Evolutionary conservation across 768 basidiomycete species (phyloP).

Genomic region (Suillus hirtellus): DNA sequence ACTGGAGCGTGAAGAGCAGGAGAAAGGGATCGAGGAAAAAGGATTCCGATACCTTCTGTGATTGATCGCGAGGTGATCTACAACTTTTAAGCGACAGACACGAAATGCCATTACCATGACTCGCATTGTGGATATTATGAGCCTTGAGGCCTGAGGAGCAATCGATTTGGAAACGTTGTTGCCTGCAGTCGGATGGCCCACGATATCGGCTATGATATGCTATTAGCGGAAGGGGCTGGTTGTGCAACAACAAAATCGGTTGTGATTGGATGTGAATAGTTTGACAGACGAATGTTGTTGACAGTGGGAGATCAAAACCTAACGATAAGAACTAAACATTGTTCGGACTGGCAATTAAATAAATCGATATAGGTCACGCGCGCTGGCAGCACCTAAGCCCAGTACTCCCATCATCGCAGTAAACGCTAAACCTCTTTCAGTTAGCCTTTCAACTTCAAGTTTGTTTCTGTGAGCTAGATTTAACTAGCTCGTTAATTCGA

Average conservation of each 20-base stretch:
- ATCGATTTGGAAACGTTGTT: slow-evolving; percentile 6
- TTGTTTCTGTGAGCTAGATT: not conserved
- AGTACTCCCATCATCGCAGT: slow-evolving; percentile 1
- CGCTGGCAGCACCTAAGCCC: slow-evolving; percentile 1
- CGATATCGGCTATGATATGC: not conserved
- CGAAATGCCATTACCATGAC: slow-evolving; percentile 1
- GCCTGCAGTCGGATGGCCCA: not conserved
- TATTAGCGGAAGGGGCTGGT: not conserved
- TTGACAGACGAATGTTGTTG: not conserved
- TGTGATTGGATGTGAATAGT: slow-evolving; percentile 3
- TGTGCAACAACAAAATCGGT: not conserved
- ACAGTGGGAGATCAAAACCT: not conserved
- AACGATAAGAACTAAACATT: not conserved
- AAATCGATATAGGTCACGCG: slow-evolving; percentile 9
- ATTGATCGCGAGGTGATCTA: slow-evolving; percentile 14
- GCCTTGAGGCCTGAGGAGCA: slow-evolving; percentile 9
- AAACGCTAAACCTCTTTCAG: not conserved
- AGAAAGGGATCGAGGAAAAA: slow-evolving; percentile 41
- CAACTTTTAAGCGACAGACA: not conserved
- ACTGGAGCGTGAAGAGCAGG: slow-evolving; percentile 38
- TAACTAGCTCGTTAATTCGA: slow-evolving; percentile 8
- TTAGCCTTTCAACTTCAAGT: not conserved
- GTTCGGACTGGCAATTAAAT: not conserved
- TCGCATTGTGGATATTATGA: not conserved
- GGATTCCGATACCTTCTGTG: slow-evolving; percentile 56